These are phyloP conservation scores for Termitomyces sp. DNA, from an alignment of 768 basidiomycete species.

Conservation along the genomic window DNA sequence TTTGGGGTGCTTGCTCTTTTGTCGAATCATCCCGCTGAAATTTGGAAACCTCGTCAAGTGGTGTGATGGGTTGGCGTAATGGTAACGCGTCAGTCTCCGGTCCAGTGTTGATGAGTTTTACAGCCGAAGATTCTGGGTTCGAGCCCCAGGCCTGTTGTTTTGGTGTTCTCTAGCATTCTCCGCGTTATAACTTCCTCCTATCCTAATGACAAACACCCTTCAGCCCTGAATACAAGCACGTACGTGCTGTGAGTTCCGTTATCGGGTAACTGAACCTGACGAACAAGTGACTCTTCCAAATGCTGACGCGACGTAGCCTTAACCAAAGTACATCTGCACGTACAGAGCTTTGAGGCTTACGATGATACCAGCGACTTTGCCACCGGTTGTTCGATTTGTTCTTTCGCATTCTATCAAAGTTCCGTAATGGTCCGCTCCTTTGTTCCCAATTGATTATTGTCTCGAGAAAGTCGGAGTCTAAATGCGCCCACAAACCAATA, in stretches of 20 bases:
- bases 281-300: not conserved
- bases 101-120: not conserved
- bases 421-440: not conserved
- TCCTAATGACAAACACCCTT: too few relatives aligned
- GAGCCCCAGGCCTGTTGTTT: constrained; percentile 19
- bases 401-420: not conserved
- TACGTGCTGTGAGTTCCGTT: not conserved
- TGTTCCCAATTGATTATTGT: not conserved
- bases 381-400: not conserved
- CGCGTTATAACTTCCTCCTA: too few relatives aligned
- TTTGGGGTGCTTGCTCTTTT: too few relatives aligned
- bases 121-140: constrained; percentile 28
- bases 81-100: constrained; percentile 19
- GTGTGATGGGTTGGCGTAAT: constrained; percentile 16
- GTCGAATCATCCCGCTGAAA: too few relatives aligned
- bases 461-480: not conserved
- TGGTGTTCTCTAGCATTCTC: too few relatives aligned
- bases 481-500: not conserved
- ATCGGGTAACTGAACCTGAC: not conserved
- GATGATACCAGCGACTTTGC: not conserved
- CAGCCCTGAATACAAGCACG: too few relatives aligned
- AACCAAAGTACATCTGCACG: too few relatives aligned
- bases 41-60: too few relatives aligned
- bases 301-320: not conserved
- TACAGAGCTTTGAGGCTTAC: not conserved